Evolutionary conservation across 148 eudicot genomes (phyloP), one percentile per base, ranked within the genome.

Genomic region (Euryodendron excelsum): DNA sequence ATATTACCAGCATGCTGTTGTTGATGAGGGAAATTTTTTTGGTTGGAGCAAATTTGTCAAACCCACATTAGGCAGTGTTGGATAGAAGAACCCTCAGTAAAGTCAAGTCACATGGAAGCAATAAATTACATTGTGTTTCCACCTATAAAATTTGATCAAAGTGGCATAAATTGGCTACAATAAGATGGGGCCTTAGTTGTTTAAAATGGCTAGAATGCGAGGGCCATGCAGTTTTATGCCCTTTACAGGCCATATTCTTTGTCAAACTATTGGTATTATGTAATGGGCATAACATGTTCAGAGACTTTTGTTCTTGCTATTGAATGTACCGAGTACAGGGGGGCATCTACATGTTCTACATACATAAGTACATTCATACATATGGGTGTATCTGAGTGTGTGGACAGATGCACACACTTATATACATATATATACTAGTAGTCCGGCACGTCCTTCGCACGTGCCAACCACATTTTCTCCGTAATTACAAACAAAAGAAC

Each of bases 121-220:
- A 5, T 31, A 63, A 11, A 67, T 39, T 37, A 67, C 20, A 15
- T n/a, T 67, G 13, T 65, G 71, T 21, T 39, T 39, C 18, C 28
- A 18, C 44, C 68, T n/a, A n/a, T 66, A n/a, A 65, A 67, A 67
- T 67, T 48, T 67, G 71, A 4, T 21, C 44, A 23, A 65, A 65
- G 45, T 21, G 44, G 45, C 44, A 2, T 17, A 17, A 33, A 31
- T 15, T 65, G 69, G 21, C 28, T 66, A 41, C 48, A 50, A 50
- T 2, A 9, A 9, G 55, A 50, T 50, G 55, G 17, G 17, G 10
- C 13, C 55, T 50, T 2, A 50, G 13, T 11, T 15, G 13, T 9
- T 39, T 39, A 7, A 39, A 39, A 50, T 50, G 55, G 18, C 55
- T 13, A 13, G 18, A 50, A 50, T 13, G 12, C 10, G 15, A 50